Conservation (phyloP, 2,329 filamentous ascomycete species). For the Claviceps arundinis region DNA sequence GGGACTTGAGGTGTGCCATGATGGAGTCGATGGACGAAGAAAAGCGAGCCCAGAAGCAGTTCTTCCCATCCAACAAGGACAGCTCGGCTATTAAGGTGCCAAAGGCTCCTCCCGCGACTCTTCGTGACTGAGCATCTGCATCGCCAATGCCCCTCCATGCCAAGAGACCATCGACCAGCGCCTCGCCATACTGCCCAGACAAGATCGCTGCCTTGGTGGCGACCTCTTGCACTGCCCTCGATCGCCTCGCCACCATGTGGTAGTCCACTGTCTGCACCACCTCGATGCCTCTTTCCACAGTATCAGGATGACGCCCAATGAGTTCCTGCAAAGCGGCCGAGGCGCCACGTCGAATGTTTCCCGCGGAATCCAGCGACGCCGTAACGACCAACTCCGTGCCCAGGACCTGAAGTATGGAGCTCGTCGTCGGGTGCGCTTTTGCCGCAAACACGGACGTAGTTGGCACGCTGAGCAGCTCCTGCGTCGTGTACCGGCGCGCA, state of each 20-base stretch:
- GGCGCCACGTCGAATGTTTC: slow-evolving; percentile 84
- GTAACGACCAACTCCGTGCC: slow-evolving; percentile 70
- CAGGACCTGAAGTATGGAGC: slow-evolving; percentile 58
- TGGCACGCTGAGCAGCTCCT: slow-evolving; percentile 56
- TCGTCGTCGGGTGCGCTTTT: slow-evolving; percentile 20
- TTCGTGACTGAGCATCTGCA: slow-evolving; percentile 58
- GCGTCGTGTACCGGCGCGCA: slow-evolving; percentile 71
- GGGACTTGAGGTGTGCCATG: slow-evolving; percentile 26
- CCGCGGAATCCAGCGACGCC: slow-evolving; percentile 75
- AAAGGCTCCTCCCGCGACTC: slow-evolving; percentile 57
- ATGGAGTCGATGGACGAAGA: slow-evolving; percentile 27
- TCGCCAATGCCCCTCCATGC: slow-evolving; percentile 85
- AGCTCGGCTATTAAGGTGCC: slow-evolving; percentile 40
- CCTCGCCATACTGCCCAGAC: slow-evolving; percentile 53
- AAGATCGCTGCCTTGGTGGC: slow-evolving; percentile 55
- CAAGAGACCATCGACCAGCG: slow-evolving; percentile 56
- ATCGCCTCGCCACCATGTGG: slow-evolving; percentile 78
- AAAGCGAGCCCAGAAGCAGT: slow-evolving; percentile 14
- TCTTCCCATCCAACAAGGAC: slow-evolving; percentile 12
- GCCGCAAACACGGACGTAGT: slow-evolving; percentile 30
- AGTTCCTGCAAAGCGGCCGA: slow-evolving; percentile 91
- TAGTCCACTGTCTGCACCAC: slow-evolving; percentile 89
- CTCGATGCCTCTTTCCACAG: slow-evolving; percentile 64
- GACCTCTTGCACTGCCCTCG: slow-evolving; percentile 68
- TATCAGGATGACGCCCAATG: slow-evolving; percentile 83